Percentiles rank a stretch among this genome's conserved stretches.
phyloP scores from a whole-genome alignment of 345 rosid genomes.

The Eutrema japonicum region DNA sequence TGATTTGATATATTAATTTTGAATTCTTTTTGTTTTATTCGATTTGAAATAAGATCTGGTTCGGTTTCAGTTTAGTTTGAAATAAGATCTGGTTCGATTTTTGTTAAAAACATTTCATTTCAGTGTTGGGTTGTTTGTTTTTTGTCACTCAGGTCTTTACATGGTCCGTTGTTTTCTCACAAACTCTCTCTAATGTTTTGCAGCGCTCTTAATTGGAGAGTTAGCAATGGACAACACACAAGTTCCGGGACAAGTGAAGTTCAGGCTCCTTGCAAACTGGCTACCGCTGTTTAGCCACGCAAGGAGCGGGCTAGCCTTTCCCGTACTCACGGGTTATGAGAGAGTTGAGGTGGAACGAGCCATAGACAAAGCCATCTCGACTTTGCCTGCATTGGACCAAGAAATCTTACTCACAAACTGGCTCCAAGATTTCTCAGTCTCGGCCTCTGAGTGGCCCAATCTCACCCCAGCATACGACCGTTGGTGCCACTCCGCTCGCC shows the following conservation, averaged over 20 bases:
- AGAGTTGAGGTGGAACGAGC: constrained; percentile 66
- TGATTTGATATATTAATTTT: not conserved
- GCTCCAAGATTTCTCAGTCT: constrained; percentile 65
- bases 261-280: constrained; percentile 66
- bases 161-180: constrained; percentile 10
- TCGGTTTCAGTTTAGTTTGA: too few relatives aligned
- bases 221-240: constrained; percentile 43
- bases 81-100: too few relatives aligned
- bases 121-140: too few relatives aligned
- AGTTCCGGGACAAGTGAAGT: constrained; percentile 59
- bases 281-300: constrained; percentile 68
- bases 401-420: constrained; percentile 70
- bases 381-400: constrained; percentile 61
- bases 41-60: too few relatives aligned
- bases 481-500: constrained; percentile 74
- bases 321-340: constrained; percentile 58
- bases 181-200: constrained; percentile 1
- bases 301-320: constrained; percentile 60
- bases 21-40: too few relatives aligned
- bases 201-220: constrained; percentile 64
- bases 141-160: too few relatives aligned
- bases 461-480: constrained; percentile 64
- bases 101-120: too few relatives aligned
- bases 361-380: constrained; percentile 60
- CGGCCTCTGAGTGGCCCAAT: constrained; percentile 79